Base-by-base conservation (phyloP, 169 alveolate genomes). In the Plasmodium berghei region DNA sequence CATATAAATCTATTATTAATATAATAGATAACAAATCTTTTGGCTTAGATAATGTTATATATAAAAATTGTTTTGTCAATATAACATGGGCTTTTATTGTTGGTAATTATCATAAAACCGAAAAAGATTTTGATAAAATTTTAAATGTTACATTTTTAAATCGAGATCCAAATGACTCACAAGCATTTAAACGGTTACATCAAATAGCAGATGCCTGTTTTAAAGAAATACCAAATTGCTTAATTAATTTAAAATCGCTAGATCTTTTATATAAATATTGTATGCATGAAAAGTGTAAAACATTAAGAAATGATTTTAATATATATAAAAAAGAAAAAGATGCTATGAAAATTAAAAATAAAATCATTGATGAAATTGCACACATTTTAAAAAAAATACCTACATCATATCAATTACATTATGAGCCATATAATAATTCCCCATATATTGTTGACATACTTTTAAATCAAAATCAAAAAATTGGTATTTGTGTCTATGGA, bases 191-290 rank as follows among this genome's bases (percentile, higher is more conserved):
- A 56, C 26, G 89, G 1, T 40, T 77, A 34, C 89, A 77, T 4
- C 89, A 77, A 64, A 77, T 77, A 9, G 71, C 89, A 0, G 89
- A 77, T 77, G 72, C 89, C 0, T 77, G 77, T 22, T 77, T 77
- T 62, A 62, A 22, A 1, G 89, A 77, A 69, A 64, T 77, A 56
- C 70, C 89, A 2, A 67, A 63, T 12, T 48, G 67, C 2, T 64
- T 77, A 77, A 22, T 77, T 8, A 18, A 77, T 26, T 28, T 64
- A 2, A 55, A 48, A 49, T 64, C 61, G 0, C 6, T 77, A 12
- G 89, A 77, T 77, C 28, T 34, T 28, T 14, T 77, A 28, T 77
- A 77, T 58, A 8, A 49, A 34, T 77, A 77, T 69, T 77, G 89
- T 24, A 63, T 63, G 61, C 89, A 77, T 77, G 71, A 62, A 40